A percentile compares a stretch with the other conserved stretches of the same genome.
phyloP scores from a whole-genome alignment of 1,284 basidiomycete species.

The Rhodofomes roseus region DNA sequence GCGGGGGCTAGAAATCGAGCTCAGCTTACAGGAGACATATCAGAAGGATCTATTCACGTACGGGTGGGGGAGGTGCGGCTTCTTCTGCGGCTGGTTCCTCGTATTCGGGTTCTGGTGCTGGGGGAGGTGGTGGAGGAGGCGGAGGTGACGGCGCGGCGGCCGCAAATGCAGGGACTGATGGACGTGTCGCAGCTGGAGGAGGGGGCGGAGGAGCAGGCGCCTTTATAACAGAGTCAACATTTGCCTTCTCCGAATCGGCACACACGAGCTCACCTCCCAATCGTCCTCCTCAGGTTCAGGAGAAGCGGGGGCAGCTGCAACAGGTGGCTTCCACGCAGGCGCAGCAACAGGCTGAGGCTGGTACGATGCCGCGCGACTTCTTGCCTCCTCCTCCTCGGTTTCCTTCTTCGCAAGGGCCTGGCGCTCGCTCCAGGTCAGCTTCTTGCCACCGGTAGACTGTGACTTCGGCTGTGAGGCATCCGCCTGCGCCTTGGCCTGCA shows the following conservation, averaged over 20 bases:
- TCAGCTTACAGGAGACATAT: neutral
- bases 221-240: conserved; percentile 8
- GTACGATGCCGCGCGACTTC: conserved; percentile 53
- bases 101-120: conserved; percentile 14
- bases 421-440: conserved; percentile 88
- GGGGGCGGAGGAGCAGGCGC: conserved; percentile 35
- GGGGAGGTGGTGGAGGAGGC: conserved; percentile 32
- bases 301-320: conserved; percentile 32
- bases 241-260: too few species aligned
- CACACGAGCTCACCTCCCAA: neutral
- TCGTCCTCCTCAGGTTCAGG: conserved; percentile 28
- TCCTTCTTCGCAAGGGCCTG: conserved; percentile 87
- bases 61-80: conserved; percentile 13
- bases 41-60: neutral
- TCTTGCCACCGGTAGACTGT: conserved; percentile 43
- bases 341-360: conserved; percentile 30
- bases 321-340: conserved; percentile 20
- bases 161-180: conserved; percentile 25
- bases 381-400: conserved; percentile 74
- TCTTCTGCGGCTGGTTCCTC: conserved; percentile 23
- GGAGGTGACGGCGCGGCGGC: conserved; percentile 33
- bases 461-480: conserved; percentile 23
- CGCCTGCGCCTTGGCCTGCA: conserved; percentile 43
- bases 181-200: conserved; percentile 30
- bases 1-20: neutral